These are phyloP conservation scores for Cytidiella melzeri DNA, from an alignment of 768 basidiomycete genomes.

Conservation along the genomic window DNA sequence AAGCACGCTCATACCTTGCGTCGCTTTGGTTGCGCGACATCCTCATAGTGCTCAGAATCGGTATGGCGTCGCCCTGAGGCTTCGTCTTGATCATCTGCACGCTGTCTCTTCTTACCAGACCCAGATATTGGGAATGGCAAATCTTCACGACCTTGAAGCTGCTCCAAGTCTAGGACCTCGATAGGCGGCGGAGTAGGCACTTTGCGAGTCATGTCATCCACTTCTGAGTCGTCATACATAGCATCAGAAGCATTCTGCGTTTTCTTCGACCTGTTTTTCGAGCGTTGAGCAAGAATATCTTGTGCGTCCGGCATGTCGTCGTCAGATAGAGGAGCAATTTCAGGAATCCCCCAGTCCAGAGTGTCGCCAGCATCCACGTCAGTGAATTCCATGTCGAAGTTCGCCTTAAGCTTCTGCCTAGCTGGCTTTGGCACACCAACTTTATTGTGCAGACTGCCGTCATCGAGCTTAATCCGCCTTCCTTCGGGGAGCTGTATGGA, in stretches of 20 bases:
- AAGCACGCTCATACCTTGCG: no score
- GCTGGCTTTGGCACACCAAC: no score
- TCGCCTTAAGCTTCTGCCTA: conserved; percentile 22
- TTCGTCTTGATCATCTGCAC: neutral
- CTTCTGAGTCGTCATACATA: conserved; percentile 37
- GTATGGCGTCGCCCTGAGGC: no score
- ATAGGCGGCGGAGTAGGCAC: conserved; percentile 19
- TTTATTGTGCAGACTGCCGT: conserved; percentile 1
- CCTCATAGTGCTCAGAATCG: no score
- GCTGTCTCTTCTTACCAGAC: neutral
- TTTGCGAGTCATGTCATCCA: conserved; percentile 37
- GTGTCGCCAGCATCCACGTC: conserved; percentile 27
- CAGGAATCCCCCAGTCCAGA: neutral
- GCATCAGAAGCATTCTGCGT: conserved; percentile 20
- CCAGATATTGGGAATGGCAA: neutral
- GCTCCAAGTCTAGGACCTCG: neutral
- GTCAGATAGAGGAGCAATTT: conserved; percentile 13
- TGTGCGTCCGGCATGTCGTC: conserved; percentile 29
- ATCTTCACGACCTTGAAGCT: neutral
- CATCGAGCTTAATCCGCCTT: conserved; percentile 40
- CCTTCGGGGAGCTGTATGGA: conserved; percentile 28
- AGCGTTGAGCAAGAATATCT: conserved; percentile 28
- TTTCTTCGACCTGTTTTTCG: conserved; percentile 10
- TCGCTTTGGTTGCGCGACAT: no score
- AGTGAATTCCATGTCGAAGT: conserved; percentile 48